Evolutionary conservation across 306 rosid genomes (phyloP), one percentile per base, ranked within the genome.

Genomic region (Abrus precatorius): DNA sequence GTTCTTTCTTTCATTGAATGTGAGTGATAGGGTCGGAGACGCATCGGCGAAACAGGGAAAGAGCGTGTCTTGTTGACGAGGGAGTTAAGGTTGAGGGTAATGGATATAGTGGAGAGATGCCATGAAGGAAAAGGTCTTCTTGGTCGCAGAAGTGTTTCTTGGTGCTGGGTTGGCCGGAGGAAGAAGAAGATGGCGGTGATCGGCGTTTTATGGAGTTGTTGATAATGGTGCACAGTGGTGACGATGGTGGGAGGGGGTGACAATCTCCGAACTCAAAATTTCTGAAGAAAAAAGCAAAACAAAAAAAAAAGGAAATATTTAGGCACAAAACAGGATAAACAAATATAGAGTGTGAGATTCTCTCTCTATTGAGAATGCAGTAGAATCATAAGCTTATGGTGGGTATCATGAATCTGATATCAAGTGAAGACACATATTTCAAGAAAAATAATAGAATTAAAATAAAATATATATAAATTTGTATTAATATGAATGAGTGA

Each of bases 201-300:
- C 83, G 84, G 6, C 85, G 85, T 34, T 87, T 89, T 68, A 73
- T 41, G 40, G 91, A 34, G 34, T 77, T 48, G 75, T 5, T 57
- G 80, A 2, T 6, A 66, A 75, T 11, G 61, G 77, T 6, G 69
- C 76, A 75, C 1, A 75, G 75, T 1, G 48, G 0, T 67, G 75
- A 28, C 50, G 74, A 28, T 3, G 61, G 74, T 4, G 76, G 60
- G 33, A 60, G 45, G 27, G 1, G 64, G 54, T 61, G 83, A 20
- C 20, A 20, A 20, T 20, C 20, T 20, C 20, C 20, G 20, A 20
- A 20, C 20, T 20, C 20, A 20, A 20, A 20, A 20, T 20, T 20
- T 20, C 20, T 20, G 20, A 20, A 20, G 20, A 20, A 20, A 20
- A 20, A 20, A 20, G 20, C 20, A 20, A 20, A 20, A 20, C 20